Evolutionary conservation across 441 rosid genomes (phyloP).

Genomic region (Gossypium aridum): DNA sequence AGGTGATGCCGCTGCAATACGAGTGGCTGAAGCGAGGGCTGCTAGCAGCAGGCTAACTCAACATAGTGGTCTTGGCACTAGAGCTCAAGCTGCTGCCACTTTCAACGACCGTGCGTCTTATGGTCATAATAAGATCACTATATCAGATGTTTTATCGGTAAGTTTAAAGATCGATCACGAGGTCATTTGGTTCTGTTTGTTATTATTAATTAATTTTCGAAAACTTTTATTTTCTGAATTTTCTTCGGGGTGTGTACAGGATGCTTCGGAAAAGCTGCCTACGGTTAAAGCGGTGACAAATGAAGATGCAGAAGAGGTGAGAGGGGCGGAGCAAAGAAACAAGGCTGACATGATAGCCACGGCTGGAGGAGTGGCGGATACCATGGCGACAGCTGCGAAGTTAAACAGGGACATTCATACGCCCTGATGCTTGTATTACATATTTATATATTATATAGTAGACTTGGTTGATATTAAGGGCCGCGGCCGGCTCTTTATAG

Average conservation of each 20-base stretch:
- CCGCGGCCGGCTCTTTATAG: background rate
- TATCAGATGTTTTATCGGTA: conserved; percentile 38
- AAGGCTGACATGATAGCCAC: conserved; percentile 32
- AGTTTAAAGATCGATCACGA: background rate
- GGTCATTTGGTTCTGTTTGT: background rate
- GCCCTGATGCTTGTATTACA: background rate
- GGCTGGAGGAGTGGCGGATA: conserved; percentile 48
- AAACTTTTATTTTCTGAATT: background rate
- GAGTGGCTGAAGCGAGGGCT: conserved; percentile 47
- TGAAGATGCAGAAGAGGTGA: conserved; percentile 44
- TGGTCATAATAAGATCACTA: conserved; percentile 30
- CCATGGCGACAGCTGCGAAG: conserved; percentile 45
- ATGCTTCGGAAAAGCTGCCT: background rate
- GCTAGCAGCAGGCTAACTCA: conserved; percentile 17
- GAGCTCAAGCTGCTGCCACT: conserved; percentile 41
- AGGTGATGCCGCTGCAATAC: conserved; percentile 47
- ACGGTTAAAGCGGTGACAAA: conserved; percentile 14
- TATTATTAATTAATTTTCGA: background rate
- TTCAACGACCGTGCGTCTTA: conserved; percentile 19
- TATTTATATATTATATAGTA: background rate
- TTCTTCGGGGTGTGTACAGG: background rate
- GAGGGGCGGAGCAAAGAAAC: conserved; percentile 37
- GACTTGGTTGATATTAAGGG: background rate
- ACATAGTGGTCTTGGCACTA: conserved; percentile 39
- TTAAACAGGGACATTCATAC: conserved; percentile 19